A percentile compares a stretch with the other conserved stretches of the same genome.
phyloP scores from a whole-genome alignment of 2,329 filamentous ascomycete genomes.

The Cercospora citrullina region DNA sequence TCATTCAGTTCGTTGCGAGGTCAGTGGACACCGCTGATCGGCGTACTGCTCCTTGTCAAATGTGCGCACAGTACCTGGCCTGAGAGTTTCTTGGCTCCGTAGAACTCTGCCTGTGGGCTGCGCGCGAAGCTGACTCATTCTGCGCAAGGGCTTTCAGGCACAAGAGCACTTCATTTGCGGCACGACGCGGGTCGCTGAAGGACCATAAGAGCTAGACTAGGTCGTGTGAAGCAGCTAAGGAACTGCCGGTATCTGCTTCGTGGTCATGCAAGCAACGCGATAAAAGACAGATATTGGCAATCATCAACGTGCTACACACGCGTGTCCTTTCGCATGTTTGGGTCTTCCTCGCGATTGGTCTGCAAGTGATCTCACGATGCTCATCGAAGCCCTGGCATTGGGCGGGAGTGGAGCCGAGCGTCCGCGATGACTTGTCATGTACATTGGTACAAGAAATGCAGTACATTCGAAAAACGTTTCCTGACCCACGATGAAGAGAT shows the following conservation, averaged over 20 bases:
- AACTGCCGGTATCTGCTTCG: neutral
- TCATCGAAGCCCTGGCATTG: neutral
- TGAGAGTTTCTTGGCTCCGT: neutral
- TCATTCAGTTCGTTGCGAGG: neutral
- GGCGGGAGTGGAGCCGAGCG: constrained; percentile 2
- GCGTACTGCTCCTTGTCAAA: neutral
- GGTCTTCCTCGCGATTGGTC: neutral
- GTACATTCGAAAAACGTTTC: neutral
- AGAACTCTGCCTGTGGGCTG: neutral
- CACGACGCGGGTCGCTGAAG: neutral
- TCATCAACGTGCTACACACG: neutral
- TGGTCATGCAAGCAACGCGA: neutral
- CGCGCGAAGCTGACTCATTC: neutral
- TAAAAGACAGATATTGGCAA: neutral
- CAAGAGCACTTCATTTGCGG: neutral
- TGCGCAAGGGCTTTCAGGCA: neutral
- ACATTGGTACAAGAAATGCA: neutral
- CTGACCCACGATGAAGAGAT: neutral
- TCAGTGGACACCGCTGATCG: neutral
- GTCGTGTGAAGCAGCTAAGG: neutral
- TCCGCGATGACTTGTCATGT: neutral
- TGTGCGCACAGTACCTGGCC: neutral
- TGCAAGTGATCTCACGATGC: neutral
- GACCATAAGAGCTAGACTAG: neutral
- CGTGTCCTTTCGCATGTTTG: neutral